phyloP scores from a whole-genome alignment of 2,329 filamentous ascomycete species.

The Fusarium nisikadoi region DNA sequence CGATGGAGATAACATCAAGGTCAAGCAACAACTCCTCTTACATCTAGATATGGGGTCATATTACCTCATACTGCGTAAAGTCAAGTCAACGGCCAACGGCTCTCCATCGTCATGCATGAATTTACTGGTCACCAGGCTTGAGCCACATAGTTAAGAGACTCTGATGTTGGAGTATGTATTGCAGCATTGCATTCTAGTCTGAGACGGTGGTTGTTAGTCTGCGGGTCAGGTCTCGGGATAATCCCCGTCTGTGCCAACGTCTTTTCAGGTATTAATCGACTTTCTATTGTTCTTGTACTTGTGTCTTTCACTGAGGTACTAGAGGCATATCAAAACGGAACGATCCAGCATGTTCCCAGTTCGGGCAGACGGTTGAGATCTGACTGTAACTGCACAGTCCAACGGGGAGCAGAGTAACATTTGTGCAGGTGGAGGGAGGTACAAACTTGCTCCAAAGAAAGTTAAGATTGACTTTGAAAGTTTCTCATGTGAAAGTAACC shows the following conservation, averaged over 20 bases:
- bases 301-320: background rate
- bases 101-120: conserved; percentile 7
- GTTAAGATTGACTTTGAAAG: background rate
- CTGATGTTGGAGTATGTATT: background rate
- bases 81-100: conserved; percentile 5
- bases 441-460: background rate
- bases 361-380: conserved; percentile 19
- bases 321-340: background rate
- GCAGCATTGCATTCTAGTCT: background rate
- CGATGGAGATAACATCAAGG: background rate
- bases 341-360: conserved; percentile 10
- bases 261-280: background rate
- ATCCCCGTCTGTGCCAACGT: conserved; percentile 5
- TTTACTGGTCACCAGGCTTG: conserved; percentile 2
- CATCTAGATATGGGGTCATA: background rate
- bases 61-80: background rate
- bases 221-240: conserved; percentile 20
- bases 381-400: conserved; percentile 17
- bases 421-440: background rate
- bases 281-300: background rate
- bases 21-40: background rate
- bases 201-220: conserved; percentile 2
- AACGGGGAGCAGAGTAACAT: background rate
- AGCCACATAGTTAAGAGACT: background rate
- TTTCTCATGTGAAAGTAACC: background rate